Conservation (phyloP, 2,329 filamentous ascomycete genomes). For the Neocucurbitaria cava region DNA sequence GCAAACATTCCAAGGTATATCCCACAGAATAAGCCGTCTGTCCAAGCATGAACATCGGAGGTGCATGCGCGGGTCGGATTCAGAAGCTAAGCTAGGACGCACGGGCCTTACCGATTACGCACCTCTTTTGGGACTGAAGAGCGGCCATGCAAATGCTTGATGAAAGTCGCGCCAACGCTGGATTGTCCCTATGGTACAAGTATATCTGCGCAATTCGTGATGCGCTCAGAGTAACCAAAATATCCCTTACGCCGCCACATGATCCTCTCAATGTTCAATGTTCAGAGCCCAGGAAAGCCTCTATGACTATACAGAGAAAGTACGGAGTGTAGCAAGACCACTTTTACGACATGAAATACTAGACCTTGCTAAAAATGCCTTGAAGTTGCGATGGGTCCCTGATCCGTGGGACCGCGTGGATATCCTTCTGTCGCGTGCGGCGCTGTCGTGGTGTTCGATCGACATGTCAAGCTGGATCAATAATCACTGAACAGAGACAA, state of each 20-base stretch:
- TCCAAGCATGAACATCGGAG: conserved; percentile 17
- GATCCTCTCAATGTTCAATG: conserved; percentile 28
- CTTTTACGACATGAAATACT: conserved; percentile 25
- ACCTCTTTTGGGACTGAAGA: conserved; percentile 17
- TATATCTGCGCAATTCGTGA: conserved; percentile 29
- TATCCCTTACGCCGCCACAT: conserved; percentile 36
- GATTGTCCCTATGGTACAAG: conserved; percentile 41
- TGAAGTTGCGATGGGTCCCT: conserved; percentile 17
- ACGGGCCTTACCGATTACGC: conserved; percentile 45
- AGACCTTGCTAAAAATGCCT: conserved; percentile 27
- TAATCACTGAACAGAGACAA: conserved; percentile 4
- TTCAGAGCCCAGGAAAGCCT: conserved; percentile 27
- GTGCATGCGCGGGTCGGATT: conserved; percentile 28
- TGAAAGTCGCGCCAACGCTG: conserved; percentile 23
- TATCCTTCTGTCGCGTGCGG: conserved; percentile 18
- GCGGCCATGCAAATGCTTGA: neutral
- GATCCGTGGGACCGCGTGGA: conserved; percentile 16
- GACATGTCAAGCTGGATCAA: conserved; percentile 3
- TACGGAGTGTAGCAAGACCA: conserved; percentile 19
- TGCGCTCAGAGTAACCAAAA: conserved; percentile 30
- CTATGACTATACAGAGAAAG: conserved; percentile 38
- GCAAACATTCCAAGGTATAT: neutral
- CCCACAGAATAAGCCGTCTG: conserved; percentile 1
- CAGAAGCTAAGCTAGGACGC: conserved; percentile 23
- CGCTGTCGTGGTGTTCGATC: conserved; percentile 10